Evolutionary conservation across 177 flowering plant species (phyloP).

Genomic region (Telopea speciosissima): DNA sequence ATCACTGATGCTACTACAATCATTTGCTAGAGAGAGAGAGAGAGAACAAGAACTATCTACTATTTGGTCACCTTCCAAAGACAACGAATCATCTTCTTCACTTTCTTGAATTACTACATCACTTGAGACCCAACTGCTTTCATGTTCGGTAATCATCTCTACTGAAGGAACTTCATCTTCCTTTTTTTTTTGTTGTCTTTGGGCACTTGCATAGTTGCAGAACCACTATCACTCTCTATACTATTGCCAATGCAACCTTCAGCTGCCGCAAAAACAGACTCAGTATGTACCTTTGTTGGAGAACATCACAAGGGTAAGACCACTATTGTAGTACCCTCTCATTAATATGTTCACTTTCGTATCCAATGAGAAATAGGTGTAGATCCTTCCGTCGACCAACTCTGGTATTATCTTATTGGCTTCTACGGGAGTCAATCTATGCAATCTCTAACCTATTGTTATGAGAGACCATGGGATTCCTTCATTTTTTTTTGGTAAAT

Average conservation of each 20-base stretch:
- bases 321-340: too few species aligned
- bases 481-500: too few species aligned
- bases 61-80: slow-evolving; percentile 47
- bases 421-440: too few species aligned
- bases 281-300: slow-evolving; percentile 10
- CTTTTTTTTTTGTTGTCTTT: slow-evolving; percentile 13
- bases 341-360: too few species aligned
- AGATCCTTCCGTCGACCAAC: too few species aligned
- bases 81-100: slow-evolving; percentile 61
- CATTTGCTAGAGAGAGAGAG: slow-evolving; percentile 67
- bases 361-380: too few species aligned
- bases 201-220: not conserved
- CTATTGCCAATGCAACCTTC: slow-evolving; percentile 13
- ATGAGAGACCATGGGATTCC: too few species aligned
- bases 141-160: slow-evolving; percentile 26
- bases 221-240: slow-evolving; percentile 4
- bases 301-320: too few species aligned
- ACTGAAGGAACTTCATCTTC: slow-evolving; percentile 17
- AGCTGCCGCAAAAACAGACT: slow-evolving; percentile 17
- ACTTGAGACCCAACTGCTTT: too few species aligned
- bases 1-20: slow-evolving; percentile 58
- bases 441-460: too few species aligned
- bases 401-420: too few species aligned
- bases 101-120: too few species aligned
- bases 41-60: slow-evolving; percentile 59